Evolutionary conservation across 2,329 filamentous ascomycete species (phyloP).

Genomic region (Phyllosticta ampelicida): DNA sequence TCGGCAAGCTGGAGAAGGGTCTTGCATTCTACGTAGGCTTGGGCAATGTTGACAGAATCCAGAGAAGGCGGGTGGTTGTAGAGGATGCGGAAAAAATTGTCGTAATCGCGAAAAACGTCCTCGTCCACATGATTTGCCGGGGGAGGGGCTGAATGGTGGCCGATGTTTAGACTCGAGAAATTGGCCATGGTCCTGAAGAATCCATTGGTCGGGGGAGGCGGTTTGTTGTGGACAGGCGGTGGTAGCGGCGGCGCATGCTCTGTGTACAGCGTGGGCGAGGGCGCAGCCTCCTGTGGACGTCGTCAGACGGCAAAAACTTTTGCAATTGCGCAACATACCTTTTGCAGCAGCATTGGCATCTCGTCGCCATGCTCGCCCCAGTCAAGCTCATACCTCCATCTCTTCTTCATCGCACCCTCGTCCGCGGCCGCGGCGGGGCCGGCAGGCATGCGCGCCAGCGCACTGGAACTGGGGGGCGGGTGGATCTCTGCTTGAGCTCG

Average conservation of each 20-base stretch:
- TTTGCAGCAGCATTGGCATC: constrained; percentile 80
- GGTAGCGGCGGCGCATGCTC: constrained; percentile 33
- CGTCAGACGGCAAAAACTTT: constrained; percentile 14
- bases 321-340: constrained; percentile 35
- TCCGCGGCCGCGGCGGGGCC: constrained; percentile 21
- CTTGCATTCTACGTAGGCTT: constrained; percentile 90
- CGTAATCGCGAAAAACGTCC: constrained; percentile 81
- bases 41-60: constrained; percentile 78
- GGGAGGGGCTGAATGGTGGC: constrained; percentile 26
- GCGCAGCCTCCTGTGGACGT: constrained; percentile 14
- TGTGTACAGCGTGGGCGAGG: constrained; percentile 14
- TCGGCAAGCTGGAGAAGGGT: constrained; percentile 80
- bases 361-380: constrained; percentile 60
- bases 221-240: constrained; percentile 51
- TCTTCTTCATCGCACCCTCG: constrained; percentile 34
- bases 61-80: constrained; percentile 83
- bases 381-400: constrained; percentile 85
- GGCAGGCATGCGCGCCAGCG: constrained; percentile 31
- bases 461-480: constrained; percentile 18
- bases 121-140: constrained; percentile 43
- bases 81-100: constrained; percentile 90
- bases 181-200: constrained; percentile 88
- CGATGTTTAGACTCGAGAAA: constrained; percentile 49
- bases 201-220: constrained; percentile 49
- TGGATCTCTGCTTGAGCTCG: constrained; percentile 24